Base-by-base conservation (phyloP, 2,329 filamentous ascomycete species). In the Nemania abortiva region DNA sequence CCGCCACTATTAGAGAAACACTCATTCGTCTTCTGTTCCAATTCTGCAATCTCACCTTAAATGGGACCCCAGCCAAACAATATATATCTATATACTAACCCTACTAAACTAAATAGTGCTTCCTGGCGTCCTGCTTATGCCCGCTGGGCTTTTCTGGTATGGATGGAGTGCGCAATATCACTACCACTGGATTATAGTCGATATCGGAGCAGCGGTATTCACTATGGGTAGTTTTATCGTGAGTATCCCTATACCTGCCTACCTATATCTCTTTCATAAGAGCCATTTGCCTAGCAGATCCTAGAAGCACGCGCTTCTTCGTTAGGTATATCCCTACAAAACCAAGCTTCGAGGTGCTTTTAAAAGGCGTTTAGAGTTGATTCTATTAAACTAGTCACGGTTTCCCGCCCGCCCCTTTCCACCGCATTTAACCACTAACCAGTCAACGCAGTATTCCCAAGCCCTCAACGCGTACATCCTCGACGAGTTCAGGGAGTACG, bases 161-260 rank as follows among this genome's bases (percentile, higher is more conserved):
- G 87, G 87, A 42, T 89, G 87, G 87, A 81, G 83, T 0, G 87
- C 87, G 0, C 80, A 89, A 57, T 80, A 83, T 37, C 75, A 81
- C 0, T 78, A 82, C 0, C 84, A 86, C 72, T 91, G 86, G 86
- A 84, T 89, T 22, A 82, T 88, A 5, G 87, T 88, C 0, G 88
- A 90, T 55, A 82, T 90, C 27, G 88, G 88, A 2, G 85, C 84
- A 1, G 77, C 79, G 0, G 80, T 88, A n/a, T 86, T 90, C 66
- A 84, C 84, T 0, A 79, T 83, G 4, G 87, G 87, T 0, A 85
- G 84, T 72, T 84, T 88, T 54, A 81, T 86, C 50, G 65, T 68
- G 34, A 56, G 61, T 60, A 1, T 2, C n/a, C 15, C 15, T 20
- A 10, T 37, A 4, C 11, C 7, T 18, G 1, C 13, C 7, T 6